Evolutionary conservation across 768 basidiomycete genomes (phyloP), one percentile per base, ranked within the genome.

Genomic region (Kwoniella sp.): DNA sequence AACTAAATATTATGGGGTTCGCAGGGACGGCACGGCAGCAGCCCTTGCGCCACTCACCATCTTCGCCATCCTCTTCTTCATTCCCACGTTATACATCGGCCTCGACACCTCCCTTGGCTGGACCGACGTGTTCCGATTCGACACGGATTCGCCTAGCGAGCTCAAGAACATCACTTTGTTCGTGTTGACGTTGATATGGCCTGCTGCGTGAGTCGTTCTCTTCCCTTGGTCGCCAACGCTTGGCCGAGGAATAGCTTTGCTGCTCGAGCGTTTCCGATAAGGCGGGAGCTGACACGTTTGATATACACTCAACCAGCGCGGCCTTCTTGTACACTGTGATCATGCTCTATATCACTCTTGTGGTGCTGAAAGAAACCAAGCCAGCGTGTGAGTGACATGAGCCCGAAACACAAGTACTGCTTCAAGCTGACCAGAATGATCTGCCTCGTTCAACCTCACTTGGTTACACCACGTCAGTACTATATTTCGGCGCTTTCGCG

Each of bases 271-370:
- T n/a, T n/a, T n/a, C n/a, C n/a, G n/a, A n/a, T n/a, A n/a, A 28
- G 12, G 28, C 9, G 17, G 50, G 23, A 52, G 11, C 59, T 60
- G 38, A 61, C 68, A n/a, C 53, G 38, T 26, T 22, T 23, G 12
- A 9, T 26, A 11, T 11, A 52, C 50, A 23, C 58, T 55, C n/a
- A n/a, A 3, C 28, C 68, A 89, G 89, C 38, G 86, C 89, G 55
- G 87, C 86, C 22, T 69, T 91, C 34, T 37, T 87, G 29, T 96
- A 91, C 82, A 84, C 91, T 34, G 75, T 81, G 11, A 77, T 94
- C 57, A 95, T 95, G 89, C 53, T 87, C 7, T 90, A 88, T 79
- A 88, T 97, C 73, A 88, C 92, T 48, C 82, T 92, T 4, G 83
- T 82, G 45, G 84, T 90, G 41, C 86, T 98, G 63, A 86, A 86